These are phyloP conservation scores for Penicillium sp. DNA, from an alignment of 2,329 filamentous ascomycete species.

Conservation along the genomic window DNA sequence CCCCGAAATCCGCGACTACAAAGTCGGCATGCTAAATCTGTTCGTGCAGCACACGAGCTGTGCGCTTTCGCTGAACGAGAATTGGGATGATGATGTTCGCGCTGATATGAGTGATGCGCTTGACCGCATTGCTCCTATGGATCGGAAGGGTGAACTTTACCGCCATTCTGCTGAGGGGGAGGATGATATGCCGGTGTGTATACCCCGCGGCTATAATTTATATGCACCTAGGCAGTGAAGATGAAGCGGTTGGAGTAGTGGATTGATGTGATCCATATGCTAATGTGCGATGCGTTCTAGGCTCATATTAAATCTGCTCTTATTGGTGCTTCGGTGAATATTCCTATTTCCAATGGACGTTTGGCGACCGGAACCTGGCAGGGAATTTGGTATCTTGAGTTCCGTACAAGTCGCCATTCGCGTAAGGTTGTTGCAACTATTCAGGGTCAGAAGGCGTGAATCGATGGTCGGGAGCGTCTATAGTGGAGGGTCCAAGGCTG, in stretches of 20 bases:
- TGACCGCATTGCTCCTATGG: conserved; percentile 84
- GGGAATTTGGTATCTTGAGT: conserved; percentile 93
- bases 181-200: conserved; percentile 85
- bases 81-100: conserved; percentile 81
- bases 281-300: conserved; percentile 38
- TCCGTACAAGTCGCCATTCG: conserved; percentile 72
- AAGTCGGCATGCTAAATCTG: conserved; percentile 80
- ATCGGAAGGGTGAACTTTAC: conserved; percentile 74
- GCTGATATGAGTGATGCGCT: conserved; percentile 92
- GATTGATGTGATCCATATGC: not conserved
- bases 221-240: not conserved
- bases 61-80: conserved; percentile 90
- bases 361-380: conserved; percentile 65
- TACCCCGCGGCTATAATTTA: not conserved
- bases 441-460: conserved; percentile 70
- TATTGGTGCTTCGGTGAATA: conserved; percentile 82
- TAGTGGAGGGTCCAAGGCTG: not conserved
- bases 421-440: conserved; percentile 89
- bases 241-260: not conserved
- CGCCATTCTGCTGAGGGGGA: conserved; percentile 80
- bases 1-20: conserved; percentile 80
- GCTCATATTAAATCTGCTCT: conserved; percentile 92
- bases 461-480: conserved; percentile 15
- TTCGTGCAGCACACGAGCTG: conserved; percentile 96
- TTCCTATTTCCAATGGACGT: conserved; percentile 85